Base-by-base conservation (phyloP, 768 basidiomycete genomes). In the Amanita muscaria region DNA sequence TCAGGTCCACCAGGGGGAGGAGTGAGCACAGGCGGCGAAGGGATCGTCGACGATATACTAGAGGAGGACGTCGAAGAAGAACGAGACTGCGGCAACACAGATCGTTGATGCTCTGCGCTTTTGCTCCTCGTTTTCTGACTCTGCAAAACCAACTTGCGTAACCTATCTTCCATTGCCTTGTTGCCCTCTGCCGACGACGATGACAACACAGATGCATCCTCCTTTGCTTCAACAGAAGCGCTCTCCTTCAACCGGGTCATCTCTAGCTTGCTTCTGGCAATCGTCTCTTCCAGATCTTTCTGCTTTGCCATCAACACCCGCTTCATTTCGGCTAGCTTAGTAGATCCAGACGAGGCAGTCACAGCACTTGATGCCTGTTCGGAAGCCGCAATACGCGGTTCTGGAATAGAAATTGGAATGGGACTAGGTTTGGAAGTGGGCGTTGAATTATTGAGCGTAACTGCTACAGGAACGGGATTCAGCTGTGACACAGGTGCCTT, bases 261-360 rank as follows among this genome's bases (percentile, higher is more conserved):
- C 53, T 71, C 69, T 48, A 56, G 24, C 51, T 64, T 67, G 35
- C 60, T 63, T 46, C 55, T 54, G 3, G 65, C 56, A 32, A 72
- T 69, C 44, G 61, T 58, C 45, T 69, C 67, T 51, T 73, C 69
- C 22, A 73, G 53, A 27, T 72, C 71, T 57, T 64, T 71, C 42
- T 70, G 67, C 47, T 66, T 58, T 6, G 65, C 68, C 22, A 67
- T 31, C 12, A 71, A 58, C 14, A 64, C 61, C 10, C 63, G 62
- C 49, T 68, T 69, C 18, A 58, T 56, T 43, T 54, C 65, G 41
- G 59, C 67, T n/a, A 68, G 65, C 12, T 57, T 60, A 35, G 59
- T 64, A 2, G 68, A 64, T 10, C 60, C 53, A 38, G 58, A 65
- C 49, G 66, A 65, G 59, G 66, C 62, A 7, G 64, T 12, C 12